Conservation (phyloP, 2,329 filamentous ascomycete species). For the Celoporthe dispersa region DNA sequence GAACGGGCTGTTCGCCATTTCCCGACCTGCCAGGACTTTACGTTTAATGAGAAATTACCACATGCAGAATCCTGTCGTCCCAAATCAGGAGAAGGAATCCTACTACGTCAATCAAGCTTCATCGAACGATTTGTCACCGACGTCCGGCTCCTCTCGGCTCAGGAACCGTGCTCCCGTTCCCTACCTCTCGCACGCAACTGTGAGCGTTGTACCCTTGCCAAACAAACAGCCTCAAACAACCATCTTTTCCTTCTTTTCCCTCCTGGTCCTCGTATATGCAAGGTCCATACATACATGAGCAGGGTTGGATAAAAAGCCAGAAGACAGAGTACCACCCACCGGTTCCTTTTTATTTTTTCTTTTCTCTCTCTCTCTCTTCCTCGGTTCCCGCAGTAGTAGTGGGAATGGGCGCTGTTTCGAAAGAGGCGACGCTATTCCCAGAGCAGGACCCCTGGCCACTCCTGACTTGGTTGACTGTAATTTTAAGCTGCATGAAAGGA, state of each 20-base stretch:
- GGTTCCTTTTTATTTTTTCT: not conserved
- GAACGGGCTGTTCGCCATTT: not conserved
- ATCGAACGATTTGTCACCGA: not conserved
- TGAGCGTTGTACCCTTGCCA: not conserved
- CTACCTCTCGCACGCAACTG: not conserved
- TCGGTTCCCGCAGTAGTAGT: not conserved
- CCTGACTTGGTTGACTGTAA: not conserved
- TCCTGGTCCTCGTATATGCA: not conserved
- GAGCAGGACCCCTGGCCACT: slow-evolving; percentile 1
- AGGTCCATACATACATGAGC: not conserved
- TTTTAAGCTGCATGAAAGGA: slow-evolving; percentile 6
- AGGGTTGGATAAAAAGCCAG: not conserved
- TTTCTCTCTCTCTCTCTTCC: no score
- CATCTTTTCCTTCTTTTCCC: not conserved
- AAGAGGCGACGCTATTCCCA: slow-evolving; percentile 4
- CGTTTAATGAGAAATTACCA: not conserved
- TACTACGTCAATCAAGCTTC: not conserved
- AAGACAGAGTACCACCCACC: no score
- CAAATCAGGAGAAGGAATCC: not conserved
- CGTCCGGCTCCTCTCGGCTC: not conserved
- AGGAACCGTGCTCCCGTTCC: not conserved
- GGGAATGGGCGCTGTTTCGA: slow-evolving; percentile 8
- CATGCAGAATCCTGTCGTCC: not conserved
- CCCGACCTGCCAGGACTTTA: no score
- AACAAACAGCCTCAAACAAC: not conserved